Conservation (phyloP, 257 asterid genomes). For the Petrea volubilis region DNA sequence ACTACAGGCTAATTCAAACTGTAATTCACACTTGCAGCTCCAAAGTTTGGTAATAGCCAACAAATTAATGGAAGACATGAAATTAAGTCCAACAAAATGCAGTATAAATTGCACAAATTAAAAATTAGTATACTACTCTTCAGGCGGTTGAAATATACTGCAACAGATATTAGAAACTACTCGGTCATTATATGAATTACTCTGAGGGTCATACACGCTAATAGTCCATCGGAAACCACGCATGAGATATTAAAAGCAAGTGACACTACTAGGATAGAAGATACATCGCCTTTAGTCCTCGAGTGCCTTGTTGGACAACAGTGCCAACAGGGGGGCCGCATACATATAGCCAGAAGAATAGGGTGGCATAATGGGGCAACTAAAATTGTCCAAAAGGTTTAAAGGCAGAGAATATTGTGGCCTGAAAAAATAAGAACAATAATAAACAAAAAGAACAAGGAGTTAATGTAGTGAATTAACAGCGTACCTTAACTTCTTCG, state of each 20-base stretch:
- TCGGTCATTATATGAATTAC: background rate
- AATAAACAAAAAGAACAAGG: background rate
- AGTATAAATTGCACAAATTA: background rate
- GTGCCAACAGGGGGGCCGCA: constrained; percentile 29
- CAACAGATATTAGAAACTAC: background rate
- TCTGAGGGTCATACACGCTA: background rate
- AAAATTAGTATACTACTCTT: background rate
- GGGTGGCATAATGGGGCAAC: constrained; percentile 11
- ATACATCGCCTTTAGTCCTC: constrained; percentile 19
- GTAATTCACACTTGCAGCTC: background rate
- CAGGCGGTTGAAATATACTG: constrained; percentile 4
- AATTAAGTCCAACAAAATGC: background rate
- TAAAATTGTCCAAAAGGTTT: constrained; percentile 17
- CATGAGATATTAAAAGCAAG: constrained; percentile 23
- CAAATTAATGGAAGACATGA: background rate
- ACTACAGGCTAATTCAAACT: no score
- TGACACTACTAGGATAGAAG: background rate
- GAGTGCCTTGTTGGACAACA: constrained; percentile 2
- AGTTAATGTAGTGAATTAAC: constrained; percentile 8
- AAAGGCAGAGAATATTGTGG: background rate
- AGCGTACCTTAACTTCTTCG: constrained; percentile 76
- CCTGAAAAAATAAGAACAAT: background rate
- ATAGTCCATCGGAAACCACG: constrained; percentile 4
- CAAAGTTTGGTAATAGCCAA: background rate
- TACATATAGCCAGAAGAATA: background rate